Conservation (phyloP, 306 rosid species). For the Prunus kanzakura region DNA sequence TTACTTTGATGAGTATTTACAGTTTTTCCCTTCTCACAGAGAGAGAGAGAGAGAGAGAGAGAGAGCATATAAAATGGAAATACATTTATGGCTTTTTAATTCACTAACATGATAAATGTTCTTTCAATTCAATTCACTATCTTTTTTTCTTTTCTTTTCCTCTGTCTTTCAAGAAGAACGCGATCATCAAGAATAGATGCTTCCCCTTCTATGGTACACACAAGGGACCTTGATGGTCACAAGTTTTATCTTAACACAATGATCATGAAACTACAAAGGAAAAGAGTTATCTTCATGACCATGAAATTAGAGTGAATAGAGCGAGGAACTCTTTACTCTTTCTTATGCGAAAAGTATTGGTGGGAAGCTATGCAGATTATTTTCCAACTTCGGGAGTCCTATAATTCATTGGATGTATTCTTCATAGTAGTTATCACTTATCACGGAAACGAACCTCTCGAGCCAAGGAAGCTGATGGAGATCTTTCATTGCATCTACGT, state of each 20-base stretch:
- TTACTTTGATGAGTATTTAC: not conserved
- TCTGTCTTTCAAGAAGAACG: conserved; percentile 16
- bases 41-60: not conserved
- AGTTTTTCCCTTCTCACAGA: not conserved
- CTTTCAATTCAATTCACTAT: not conserved
- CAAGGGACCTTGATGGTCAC: conserved; percentile 12
- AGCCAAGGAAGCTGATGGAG: conserved; percentile 99
- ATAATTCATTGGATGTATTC: conserved; percentile 67
- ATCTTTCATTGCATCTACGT: conserved; percentile 80
- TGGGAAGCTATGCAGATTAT: conserved; percentile 31
- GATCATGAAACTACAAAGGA: conserved; percentile 11
- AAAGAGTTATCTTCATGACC: conserved; percentile 8
- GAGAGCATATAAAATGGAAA: not conserved
- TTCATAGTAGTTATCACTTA: conserved; percentile 84
- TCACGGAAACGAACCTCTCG: conserved; percentile 89
- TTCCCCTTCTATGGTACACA: conserved; percentile 17
- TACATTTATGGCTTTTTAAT: not conserved
- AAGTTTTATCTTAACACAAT: conserved; percentile 10
- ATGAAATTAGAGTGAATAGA: conserved; percentile 28
- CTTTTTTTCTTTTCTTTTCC: not conserved
- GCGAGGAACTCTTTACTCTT: conserved; percentile 50
- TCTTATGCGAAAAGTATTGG: conserved; percentile 11
- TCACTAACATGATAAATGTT: conserved; percentile 8
- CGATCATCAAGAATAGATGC: conserved; percentile 4
- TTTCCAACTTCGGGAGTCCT: conserved; percentile 23